Evolutionary conservation across 768 basidiomycete genomes (phyloP).

Genomic region (Xerocomellus intermedius): DNA sequence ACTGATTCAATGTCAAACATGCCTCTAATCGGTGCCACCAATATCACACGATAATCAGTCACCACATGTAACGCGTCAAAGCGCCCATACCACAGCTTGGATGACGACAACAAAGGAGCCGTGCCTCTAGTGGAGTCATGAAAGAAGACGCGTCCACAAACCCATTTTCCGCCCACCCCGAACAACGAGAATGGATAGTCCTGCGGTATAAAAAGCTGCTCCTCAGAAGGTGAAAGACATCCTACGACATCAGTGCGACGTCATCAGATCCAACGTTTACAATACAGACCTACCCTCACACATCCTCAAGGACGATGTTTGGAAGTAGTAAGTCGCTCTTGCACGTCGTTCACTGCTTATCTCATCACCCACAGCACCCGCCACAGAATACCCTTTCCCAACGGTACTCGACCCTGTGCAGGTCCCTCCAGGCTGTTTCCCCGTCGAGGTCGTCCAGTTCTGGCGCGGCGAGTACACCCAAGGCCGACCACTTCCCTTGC

Average conservation of each 20-base stretch:
- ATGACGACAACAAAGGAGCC: slow-evolving; percentile 6
- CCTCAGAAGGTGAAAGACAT: not conserved
- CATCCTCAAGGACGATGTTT: not conserved
- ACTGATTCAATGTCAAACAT: not conserved
- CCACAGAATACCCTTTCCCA: not conserved
- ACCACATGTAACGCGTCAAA: not conserved
- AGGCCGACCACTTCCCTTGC: slow-evolving; percentile 15
- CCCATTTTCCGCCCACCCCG: not conserved
- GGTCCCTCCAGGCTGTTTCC: slow-evolving; percentile 18
- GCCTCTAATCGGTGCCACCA: not conserved
- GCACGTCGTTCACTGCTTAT: not conserved
- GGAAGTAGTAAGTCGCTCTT: not conserved
- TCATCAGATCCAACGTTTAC: not conserved
- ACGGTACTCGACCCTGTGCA: slow-evolving; percentile 15
- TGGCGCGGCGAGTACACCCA: slow-evolving; percentile 24
- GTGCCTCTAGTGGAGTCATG: not conserved
- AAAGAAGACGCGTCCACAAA: not conserved
- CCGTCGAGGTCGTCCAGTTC: slow-evolving; percentile 28
- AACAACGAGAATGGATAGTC: slow-evolving; percentile 1
- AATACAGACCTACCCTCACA: not conserved
- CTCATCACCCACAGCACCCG: not conserved
- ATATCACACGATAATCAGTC: not conserved
- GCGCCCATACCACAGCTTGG: not conserved
- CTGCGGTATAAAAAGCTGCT: slow-evolving; percentile 6
- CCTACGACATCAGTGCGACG: not conserved